Percentiles rank a stretch among this genome's conserved stretches.
These are phyloP conservation scores for Alloteropsis angusta DNA, from an alignment of 202 grass and related monocot species.

Conservation along the genomic window DNA sequence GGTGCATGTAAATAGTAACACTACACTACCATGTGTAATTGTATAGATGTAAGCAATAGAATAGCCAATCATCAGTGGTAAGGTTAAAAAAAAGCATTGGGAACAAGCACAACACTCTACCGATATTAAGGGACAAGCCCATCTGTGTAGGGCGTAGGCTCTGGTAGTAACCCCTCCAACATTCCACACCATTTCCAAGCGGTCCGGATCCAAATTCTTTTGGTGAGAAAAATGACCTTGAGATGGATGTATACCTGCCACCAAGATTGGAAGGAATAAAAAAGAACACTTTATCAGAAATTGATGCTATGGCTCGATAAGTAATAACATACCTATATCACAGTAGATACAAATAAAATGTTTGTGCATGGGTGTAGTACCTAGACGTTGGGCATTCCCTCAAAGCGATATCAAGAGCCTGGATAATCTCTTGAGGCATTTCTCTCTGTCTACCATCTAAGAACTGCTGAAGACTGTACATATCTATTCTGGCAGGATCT, in stretches of 20 bases:
- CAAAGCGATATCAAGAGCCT: constrained; percentile 62
- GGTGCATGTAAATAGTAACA: background rate
- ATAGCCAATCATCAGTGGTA: background rate
- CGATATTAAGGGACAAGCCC: constrained; percentile 66
- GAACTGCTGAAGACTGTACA: constrained; percentile 43
- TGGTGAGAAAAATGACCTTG: constrained; percentile 72
- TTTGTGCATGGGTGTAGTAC: background rate
- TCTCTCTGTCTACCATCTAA: constrained; percentile 32
- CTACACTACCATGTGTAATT: background rate
- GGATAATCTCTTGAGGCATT: constrained; percentile 43
- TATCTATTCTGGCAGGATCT: constrained; percentile 19
- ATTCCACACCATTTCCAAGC: constrained; percentile 52
- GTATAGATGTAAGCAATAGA: background rate
- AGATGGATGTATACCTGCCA: constrained; percentile 44
- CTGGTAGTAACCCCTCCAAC: constrained; percentile 80
- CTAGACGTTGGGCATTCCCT: constrained; percentile 36
- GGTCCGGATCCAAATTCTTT: constrained; percentile 12
- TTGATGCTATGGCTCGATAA: background rate
- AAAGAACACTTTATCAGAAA: background rate
- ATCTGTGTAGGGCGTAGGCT: constrained; percentile 83
- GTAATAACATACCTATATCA: background rate
- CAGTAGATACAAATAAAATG: background rate
- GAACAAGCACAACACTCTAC: constrained; percentile 19
- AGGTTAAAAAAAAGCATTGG: background rate
- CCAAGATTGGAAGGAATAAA: background rate